Base-by-base conservation (phyloP, 805 yeast genomes). In the Starmera caribaea region DNA sequence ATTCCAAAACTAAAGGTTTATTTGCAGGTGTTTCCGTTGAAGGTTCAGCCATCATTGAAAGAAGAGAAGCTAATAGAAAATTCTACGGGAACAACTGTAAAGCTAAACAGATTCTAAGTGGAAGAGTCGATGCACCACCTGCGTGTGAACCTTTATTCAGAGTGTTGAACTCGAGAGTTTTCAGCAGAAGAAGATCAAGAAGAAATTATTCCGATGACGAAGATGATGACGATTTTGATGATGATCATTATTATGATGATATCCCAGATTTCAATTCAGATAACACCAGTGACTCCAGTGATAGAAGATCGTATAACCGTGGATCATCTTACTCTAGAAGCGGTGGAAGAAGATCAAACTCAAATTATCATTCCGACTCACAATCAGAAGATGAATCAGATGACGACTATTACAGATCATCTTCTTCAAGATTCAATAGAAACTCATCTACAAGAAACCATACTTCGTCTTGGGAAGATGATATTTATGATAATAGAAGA, bases 1-100 rank as follows among this genome's bases (percentile, higher is more conserved):
- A 92, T 63, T 86, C 97, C 11, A 90, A 92, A 62, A 88, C 96
- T 4, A 90, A 92, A 61, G 98, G 98, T 46, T 71, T 92, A 37
- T 90, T 86, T 64, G 98, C 98, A 0, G 98, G 98, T 55, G 94
- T 90, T 15, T 90, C 97, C 2, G 73, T 90, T 38, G 98, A 90
- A 65, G 98, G 98, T 27, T 88, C 97, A 1, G 95, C 90, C 13
- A 76, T 92, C 42, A 71, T 92, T n/a, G 98, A 92, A 63, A 82
- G 98, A 67, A 76, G 97, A 63, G 97, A 92, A 53, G 96, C 97
- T 24, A 90, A 90, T 62, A 73, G 96, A 55, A 90, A 90, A 63
- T 90, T 90, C 57, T 90, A 90, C 57, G 97, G 98, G 31, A 73
- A 71, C 50, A 77, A 73, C 48, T 83, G 95, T 59, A 88, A 92